phyloP scores from a whole-genome alignment of 345 rosid species.

The Salix suchowensis region DNA sequence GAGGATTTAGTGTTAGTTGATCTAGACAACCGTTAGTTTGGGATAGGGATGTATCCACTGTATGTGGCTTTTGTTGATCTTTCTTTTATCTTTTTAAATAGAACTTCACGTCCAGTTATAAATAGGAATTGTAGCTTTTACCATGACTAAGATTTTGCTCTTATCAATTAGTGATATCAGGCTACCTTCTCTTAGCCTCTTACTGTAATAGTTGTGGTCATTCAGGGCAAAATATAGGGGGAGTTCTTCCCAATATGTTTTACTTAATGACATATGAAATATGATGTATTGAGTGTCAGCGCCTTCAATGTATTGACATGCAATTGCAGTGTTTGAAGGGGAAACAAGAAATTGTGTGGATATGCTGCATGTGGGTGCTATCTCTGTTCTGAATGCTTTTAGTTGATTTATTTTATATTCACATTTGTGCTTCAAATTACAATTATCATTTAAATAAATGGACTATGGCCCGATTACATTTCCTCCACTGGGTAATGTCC shows the following conservation, averaged over 20 bases:
- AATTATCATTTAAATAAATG: not conserved
- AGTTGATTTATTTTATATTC: not conserved
- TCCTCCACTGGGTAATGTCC: not conserved
- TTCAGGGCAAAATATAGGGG: not conserved
- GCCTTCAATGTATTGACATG: not conserved
- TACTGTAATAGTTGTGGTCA: not conserved
- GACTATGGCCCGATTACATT: not conserved
- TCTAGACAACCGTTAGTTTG: not conserved
- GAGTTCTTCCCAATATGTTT: not conserved
- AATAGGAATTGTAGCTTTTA: not conserved
- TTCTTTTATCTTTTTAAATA: not conserved
- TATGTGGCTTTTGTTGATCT: not conserved
- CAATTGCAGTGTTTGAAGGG: not conserved
- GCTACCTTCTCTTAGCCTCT: not conserved
- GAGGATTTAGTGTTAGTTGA: not conserved
- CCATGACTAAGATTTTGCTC: not conserved
- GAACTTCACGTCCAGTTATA: not conserved
- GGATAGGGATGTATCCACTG: not conserved
- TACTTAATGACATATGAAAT: not conserved
- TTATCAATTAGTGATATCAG: not conserved
- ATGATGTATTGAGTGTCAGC: not conserved
- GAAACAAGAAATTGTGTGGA: not conserved
- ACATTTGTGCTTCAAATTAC: not conserved
- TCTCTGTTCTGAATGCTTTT: not conserved
- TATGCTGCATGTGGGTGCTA: not conserved